These are phyloP conservation scores for Aegilops bicornis DNA, from an alignment of 176 grass and related monocot genomes.

Conservation along the genomic window DNA sequence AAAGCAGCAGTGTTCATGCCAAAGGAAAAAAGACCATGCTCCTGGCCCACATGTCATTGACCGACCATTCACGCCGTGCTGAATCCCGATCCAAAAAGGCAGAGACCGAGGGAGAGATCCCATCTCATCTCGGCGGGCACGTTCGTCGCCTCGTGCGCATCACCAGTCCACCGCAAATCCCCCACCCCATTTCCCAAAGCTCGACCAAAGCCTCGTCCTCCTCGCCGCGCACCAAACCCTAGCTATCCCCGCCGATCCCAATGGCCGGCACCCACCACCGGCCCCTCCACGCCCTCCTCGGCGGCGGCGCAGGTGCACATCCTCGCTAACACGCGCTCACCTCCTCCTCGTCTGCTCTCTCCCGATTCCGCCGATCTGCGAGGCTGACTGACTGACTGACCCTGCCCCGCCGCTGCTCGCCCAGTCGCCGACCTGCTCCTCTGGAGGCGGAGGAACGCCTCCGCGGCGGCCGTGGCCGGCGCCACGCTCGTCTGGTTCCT, in stretches of 20 bases:
- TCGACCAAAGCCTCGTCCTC: neutral
- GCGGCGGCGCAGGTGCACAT: slow-evolving; percentile 75
- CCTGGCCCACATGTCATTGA: neutral
- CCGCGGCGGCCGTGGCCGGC: slow-evolving; percentile 46
- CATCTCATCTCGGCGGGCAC: neutral
- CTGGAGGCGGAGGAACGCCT: slow-evolving; percentile 77
- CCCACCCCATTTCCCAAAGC: slow-evolving; percentile 20
- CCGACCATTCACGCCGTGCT: neutral
- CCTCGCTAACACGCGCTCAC: neutral
- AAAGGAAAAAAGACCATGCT: too few species aligned
- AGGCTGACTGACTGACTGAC: neutral
- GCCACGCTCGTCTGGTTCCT: slow-evolving; percentile 76
- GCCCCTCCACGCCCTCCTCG: slow-evolving; percentile 68
- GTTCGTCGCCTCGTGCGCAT: slow-evolving; percentile 13
- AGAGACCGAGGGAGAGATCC: neutral
- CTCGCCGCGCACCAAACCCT: slow-evolving; percentile 26
- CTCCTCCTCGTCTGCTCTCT: neutral
- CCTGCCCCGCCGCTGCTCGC: neutral
- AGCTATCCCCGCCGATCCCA: neutral
- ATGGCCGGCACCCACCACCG: slow-evolving; percentile 53
- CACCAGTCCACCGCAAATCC: neutral
- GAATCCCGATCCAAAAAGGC: neutral
- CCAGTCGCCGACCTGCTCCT: slow-evolving; percentile 93
- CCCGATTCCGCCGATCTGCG: slow-evolving; percentile 25
- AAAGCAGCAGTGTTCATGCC: neutral